phyloP scores from a whole-genome alignment of 208 protist species.

The Acanthamoeba royreba region DNA sequence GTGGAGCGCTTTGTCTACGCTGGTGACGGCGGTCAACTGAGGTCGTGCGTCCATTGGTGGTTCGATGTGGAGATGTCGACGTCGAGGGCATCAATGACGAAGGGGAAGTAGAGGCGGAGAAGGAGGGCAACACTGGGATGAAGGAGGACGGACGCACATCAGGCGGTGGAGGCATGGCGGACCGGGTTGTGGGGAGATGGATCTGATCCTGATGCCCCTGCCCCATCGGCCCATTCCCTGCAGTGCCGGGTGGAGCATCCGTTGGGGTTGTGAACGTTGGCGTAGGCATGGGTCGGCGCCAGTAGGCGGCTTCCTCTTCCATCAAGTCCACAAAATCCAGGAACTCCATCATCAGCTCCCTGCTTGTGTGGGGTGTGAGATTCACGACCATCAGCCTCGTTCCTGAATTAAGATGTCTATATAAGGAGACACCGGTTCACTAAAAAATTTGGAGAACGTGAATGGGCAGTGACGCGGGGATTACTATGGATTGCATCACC shows the following conservation, averaged over 20 bases:
- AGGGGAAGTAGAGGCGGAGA: not conserved
- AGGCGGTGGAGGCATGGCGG: not conserved
- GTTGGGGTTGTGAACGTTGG: not conserved
- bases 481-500: no score
- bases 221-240: no score
- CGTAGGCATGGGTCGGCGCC: not conserved
- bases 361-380: no score
- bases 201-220: no score
- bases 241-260: not conserved
- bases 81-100: not conserved
- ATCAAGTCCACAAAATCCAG: not conserved
- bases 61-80: no score
- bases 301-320: not conserved
- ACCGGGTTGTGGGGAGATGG: no score
- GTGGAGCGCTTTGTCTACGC: no score
- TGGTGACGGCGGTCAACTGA: no score
- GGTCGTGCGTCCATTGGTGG: no score
- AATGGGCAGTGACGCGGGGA: no score
- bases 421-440: not conserved
- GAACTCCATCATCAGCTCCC: conserved; percentile 8
- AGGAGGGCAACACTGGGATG: not conserved
- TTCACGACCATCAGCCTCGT: not conserved
- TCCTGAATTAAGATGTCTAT: not conserved
- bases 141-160: not conserved
- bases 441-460: no score